Evolutionary conservation across 441 rosid genomes (phyloP), one percentile per base, ranked within the genome.

Genomic region (Corymbia citriodora): DNA sequence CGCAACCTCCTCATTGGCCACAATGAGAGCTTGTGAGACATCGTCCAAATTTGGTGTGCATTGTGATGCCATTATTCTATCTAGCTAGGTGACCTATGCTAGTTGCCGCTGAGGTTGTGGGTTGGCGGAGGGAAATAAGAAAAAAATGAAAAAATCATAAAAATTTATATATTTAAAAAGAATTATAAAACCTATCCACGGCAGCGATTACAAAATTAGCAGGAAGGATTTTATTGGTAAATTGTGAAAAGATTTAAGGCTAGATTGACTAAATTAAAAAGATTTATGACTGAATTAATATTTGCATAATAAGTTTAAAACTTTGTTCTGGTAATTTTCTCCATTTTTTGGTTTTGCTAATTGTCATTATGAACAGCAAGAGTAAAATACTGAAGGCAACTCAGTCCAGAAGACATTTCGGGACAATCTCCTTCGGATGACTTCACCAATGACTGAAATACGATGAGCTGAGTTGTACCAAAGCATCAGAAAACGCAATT

Each of bases 221-320:
- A 0, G 6, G 14, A 25, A 25, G 0, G 4, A 27, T 1, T 27
- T 10, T n/a, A 59, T 25, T 25, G 5, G 8, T 1, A 55, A 55
- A 18, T 61, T 2, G 3, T 25, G 7, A 27, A 25, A 61, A 27
- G 2, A 2, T 61, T 61, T 61, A 29, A 2, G 4, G 29, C 8
- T 61, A 1, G 6, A 61, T 61, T 27, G 8, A 2, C 19, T 1
- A 55, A 18, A 55, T 7, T 7, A 40, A 40, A 40, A 40, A 40
- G 6, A 5, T 40, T 40, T 40, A 40, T 40, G 6, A 40, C 5
- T 40, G 19, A 55, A 55, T 55, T 16, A 8, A 6, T 53, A 5
- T 11, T 1, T 8, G 10, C 9, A 2, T 11, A 59, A 25, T 11
- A 27, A 3, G 13, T 59, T 29, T 25, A 18, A 61, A 61, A 12